phyloP scores from a whole-genome alignment of 257 asterid species.

The Mitragyna speciosa region DNA sequence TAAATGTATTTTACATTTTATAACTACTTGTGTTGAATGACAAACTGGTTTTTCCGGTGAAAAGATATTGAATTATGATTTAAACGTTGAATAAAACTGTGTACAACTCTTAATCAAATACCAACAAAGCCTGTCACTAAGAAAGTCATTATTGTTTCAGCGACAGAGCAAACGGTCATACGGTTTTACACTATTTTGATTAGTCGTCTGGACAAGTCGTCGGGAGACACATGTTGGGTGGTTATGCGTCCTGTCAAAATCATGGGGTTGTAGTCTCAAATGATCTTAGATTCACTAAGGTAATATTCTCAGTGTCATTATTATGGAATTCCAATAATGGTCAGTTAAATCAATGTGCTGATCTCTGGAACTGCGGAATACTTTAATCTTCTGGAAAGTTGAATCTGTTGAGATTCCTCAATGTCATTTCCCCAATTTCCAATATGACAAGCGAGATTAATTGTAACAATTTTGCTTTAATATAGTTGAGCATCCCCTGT shows the following conservation, averaged over 20 bases:
- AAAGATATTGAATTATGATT: background rate
- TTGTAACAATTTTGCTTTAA: background rate
- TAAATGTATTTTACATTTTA: too few relatives aligned
- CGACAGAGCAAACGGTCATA: background rate
- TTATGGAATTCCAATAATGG: background rate
- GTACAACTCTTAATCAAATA: background rate
- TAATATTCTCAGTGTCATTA: background rate
- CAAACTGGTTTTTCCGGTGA: background rate
- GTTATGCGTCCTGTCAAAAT: background rate
- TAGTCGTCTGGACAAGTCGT: background rate
- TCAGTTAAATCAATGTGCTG: background rate
- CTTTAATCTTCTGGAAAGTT: background rate
- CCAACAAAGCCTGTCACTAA: constrained; percentile 1
- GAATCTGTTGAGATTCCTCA: too few relatives aligned
- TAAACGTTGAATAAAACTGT: background rate
- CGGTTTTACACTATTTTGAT: background rate
- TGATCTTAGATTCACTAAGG: background rate
- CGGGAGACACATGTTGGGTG: background rate
- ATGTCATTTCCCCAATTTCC: background rate
- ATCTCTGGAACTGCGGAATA: background rate
- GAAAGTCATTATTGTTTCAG: background rate
- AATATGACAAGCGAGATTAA: background rate
- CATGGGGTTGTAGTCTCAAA: background rate
- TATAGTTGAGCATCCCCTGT: too few relatives aligned
- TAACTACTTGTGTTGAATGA: background rate